Conservation (phyloP, 768 basidiomycete genomes). For the Tricholoma bakamatsutake region DNA sequence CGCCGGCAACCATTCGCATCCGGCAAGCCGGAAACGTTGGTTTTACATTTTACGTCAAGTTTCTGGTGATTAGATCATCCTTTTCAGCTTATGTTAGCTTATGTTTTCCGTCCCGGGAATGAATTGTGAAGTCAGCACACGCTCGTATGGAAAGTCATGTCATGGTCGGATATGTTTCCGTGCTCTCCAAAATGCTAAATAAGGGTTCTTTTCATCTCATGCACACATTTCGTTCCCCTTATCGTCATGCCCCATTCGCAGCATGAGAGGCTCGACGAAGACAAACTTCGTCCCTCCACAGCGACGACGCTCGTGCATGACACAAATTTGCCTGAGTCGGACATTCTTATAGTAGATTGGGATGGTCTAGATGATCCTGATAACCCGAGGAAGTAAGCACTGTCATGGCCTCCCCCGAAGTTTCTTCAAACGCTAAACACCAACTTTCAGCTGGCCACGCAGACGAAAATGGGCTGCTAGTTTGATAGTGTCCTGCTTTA, state of each 20-base stretch:
- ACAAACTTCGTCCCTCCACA: not conserved
- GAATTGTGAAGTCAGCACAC: too few relatives aligned
- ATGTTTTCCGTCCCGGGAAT: not conserved
- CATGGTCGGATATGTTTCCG: not conserved
- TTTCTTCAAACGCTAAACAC: not conserved
- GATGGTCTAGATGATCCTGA: slow-evolving; percentile 53
- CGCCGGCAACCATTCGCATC: too few relatives aligned
- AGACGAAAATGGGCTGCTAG: slow-evolving; percentile 61
- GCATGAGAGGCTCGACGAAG: not conserved
- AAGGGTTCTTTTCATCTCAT: not conserved
- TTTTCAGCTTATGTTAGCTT: not conserved
- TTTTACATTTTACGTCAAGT: too few relatives aligned
- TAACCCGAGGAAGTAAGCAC: slow-evolving; percentile 53
- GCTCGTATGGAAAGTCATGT: not conserved
- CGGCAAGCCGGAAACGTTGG: too few relatives aligned
- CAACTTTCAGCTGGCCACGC: slow-evolving; percentile 43
- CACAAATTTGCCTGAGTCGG: not conserved
- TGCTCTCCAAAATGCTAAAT: not conserved
- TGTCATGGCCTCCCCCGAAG: not conserved
- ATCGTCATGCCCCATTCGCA: not conserved
- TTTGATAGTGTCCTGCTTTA: slow-evolving; percentile 58
- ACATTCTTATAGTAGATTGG: slow-evolving; percentile 46
- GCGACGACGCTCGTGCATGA: not conserved
- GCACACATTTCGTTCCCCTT: not conserved
- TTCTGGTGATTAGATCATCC: too few relatives aligned